Percentiles rank a stretch among this genome's conserved stretches.
These are phyloP conservation scores for Mortierella sp. DNA, from an alignment of 371 early-diverging fungal species.

Conservation along the genomic window DNA sequence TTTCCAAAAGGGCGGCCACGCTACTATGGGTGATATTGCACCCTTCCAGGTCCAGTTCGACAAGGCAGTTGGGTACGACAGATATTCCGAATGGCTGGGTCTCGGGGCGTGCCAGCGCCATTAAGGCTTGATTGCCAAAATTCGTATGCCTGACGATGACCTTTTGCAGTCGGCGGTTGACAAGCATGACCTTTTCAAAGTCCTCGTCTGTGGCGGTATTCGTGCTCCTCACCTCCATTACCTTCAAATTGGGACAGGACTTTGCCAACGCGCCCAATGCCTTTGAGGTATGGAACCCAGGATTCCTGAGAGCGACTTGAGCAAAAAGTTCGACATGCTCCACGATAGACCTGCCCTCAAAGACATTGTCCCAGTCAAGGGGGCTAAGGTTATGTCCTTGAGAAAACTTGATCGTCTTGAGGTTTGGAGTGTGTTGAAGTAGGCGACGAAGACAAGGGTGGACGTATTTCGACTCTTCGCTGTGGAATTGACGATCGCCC, in stretches of 20 bases:
- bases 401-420: neutral
- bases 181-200: neutral
- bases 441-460: constrained; percentile 12
- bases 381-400: neutral
- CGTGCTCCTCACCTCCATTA: neutral
- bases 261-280: neutral
- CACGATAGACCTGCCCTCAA: neutral
- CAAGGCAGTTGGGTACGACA: neutral
- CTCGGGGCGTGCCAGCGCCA: neutral
- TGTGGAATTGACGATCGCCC: neutral
- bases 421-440: constrained; percentile 2
- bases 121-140: neutral
- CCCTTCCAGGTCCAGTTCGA: constrained; percentile 5
- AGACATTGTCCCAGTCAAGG: constrained; percentile 5
- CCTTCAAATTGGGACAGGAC: neutral
- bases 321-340: neutral
- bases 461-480: neutral
- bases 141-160: neutral
- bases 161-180: neutral
- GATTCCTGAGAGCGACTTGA: neutral
- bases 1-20: constrained; percentile 1
- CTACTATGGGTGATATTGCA: constrained; percentile 6
- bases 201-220: constrained; percentile 4
- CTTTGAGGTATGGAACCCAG: neutral
- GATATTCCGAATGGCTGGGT: neutral